A percentile compares a stretch with the other conserved stretches of the same genome.
Evolutionary conservation across 176 grass and related monocot species (phyloP).

Genomic region (Melocanna baccifera): DNA sequence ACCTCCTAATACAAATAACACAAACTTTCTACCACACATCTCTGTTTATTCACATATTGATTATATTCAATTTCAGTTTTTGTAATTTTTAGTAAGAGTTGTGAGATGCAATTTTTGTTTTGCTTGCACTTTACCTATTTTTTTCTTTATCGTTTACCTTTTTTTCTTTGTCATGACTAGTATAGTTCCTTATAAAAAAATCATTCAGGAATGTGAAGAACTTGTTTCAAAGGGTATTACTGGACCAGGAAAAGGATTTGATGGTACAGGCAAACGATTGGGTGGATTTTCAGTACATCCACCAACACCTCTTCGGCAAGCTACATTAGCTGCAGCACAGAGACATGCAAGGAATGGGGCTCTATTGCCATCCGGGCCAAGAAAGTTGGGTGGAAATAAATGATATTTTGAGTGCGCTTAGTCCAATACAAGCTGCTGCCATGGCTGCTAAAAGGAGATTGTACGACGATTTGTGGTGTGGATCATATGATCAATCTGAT

Average conservation of each 20-base stretch:
- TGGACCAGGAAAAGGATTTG: constrained; percentile 82
- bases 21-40: too few species aligned
- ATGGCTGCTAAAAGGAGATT: constrained; percentile 95
- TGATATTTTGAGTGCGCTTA: constrained; percentile 82
- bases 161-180: background rate
- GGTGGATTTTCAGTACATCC: constrained; percentile 77
- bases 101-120: background rate
- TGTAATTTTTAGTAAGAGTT: background rate
- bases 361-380: constrained; percentile 75
- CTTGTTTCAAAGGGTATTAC: constrained; percentile 87
- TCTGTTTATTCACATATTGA: background rate
- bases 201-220: constrained; percentile 85
- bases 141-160: too few species aligned
- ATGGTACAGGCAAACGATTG: constrained; percentile 64
- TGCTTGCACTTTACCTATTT: background rate
- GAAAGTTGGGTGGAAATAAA: constrained; percentile 74
- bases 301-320: constrained; percentile 55
- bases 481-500: constrained; percentile 47
- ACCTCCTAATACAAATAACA: background rate
- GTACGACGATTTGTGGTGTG: constrained; percentile 97
- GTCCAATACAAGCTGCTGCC: constrained; percentile 92
- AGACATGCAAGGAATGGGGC: constrained; percentile 70
- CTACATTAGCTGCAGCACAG: constrained; percentile 63
- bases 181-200: constrained; percentile 15
- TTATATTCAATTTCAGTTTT: too few species aligned